Evolutionary conservation across 2,329 filamentous ascomycete species (phyloP).

Genomic region (Cordyceps tenuipes): DNA sequence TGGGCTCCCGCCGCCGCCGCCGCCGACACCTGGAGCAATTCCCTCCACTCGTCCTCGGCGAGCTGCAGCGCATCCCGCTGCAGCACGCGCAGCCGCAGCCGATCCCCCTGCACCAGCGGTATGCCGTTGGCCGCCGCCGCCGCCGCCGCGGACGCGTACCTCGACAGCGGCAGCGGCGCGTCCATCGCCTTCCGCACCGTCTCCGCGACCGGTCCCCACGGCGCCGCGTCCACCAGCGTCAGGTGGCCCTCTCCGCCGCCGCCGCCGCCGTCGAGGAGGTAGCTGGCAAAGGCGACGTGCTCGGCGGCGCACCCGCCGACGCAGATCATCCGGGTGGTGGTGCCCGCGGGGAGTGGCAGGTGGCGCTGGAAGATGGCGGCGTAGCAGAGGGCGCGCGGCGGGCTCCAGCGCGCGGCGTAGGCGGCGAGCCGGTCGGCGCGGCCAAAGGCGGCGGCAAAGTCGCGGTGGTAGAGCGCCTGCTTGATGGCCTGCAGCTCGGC

Average conservation of each 20-base stretch:
- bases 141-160: conserved; percentile 43
- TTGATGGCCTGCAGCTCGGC: conserved; percentile 72
- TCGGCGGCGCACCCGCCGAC: conserved; percentile 54
- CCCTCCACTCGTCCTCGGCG: conserved; percentile 23
- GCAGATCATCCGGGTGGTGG: conserved; percentile 33
- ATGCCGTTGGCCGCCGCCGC: conserved; percentile 36
- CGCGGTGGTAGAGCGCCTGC: conserved; percentile 72
- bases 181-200: conserved; percentile 51
- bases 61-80: conserved; percentile 43
- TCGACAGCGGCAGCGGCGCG: conserved; percentile 39
- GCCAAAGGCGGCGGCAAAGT: conserved; percentile 76
- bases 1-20: no score
- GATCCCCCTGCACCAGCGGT: conserved; percentile 31
- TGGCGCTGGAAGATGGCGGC: conserved; percentile 38
- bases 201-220: conserved; percentile 59
- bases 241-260: conserved; percentile 30
- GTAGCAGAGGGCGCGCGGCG: conserved; percentile 76
- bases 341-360: background rate
- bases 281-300: conserved; percentile 46
- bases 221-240: conserved; percentile 70
- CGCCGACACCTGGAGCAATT: conserved; percentile 10
- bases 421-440: conserved; percentile 62
- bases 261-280: no score
- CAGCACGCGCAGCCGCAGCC: conserved; percentile 34
- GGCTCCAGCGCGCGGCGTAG: conserved; percentile 88